phyloP scores from a whole-genome alignment of 139 green algal genomes.

The Zygnema cylindricum region DNA sequence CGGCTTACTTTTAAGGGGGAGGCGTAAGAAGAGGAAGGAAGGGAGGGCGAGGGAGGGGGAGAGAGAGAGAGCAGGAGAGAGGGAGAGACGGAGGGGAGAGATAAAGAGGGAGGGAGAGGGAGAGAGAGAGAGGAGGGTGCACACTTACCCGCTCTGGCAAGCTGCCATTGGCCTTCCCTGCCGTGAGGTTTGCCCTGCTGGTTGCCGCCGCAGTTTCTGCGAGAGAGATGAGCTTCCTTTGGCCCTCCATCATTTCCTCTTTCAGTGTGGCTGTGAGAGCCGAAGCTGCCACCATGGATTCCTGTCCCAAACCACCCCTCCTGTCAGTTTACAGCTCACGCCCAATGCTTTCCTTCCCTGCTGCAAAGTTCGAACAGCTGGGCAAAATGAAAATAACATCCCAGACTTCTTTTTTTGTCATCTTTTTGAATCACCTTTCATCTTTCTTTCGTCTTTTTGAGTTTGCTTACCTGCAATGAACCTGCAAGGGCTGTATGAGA shows the following conservation, averaged over 20 bases:
- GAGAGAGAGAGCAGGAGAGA: not conserved
- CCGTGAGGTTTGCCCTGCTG: not conserved
- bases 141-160: constrained; percentile 39
- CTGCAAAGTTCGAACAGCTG: not conserved
- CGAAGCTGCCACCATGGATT: constrained; percentile 1
- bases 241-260: constrained; percentile 50
- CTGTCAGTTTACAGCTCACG: too few relatives aligned
- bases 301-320: not conserved
- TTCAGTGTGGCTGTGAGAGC: not conserved
- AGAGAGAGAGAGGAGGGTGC: too few relatives aligned
- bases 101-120: too few relatives aligned
- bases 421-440: too few relatives aligned
- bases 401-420: too few relatives aligned
- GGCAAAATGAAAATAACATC: too few relatives aligned
- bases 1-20: not conserved
- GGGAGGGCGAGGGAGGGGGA: too few relatives aligned
- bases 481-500: constrained; percentile 15
- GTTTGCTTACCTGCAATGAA: constrained; percentile 48
- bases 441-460: too few relatives aligned
- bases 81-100: not conserved
- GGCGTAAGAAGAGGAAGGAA: constrained; percentile 1
- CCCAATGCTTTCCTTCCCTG: not conserved
- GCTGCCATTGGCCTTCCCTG: constrained; percentile 25
- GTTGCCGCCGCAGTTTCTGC: not conserved
- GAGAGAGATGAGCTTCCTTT: constrained; percentile 65